phyloP scores from a whole-genome alignment of 2,329 filamentous ascomycete genomes.

The Clarireedia homoeocarpa region DNA sequence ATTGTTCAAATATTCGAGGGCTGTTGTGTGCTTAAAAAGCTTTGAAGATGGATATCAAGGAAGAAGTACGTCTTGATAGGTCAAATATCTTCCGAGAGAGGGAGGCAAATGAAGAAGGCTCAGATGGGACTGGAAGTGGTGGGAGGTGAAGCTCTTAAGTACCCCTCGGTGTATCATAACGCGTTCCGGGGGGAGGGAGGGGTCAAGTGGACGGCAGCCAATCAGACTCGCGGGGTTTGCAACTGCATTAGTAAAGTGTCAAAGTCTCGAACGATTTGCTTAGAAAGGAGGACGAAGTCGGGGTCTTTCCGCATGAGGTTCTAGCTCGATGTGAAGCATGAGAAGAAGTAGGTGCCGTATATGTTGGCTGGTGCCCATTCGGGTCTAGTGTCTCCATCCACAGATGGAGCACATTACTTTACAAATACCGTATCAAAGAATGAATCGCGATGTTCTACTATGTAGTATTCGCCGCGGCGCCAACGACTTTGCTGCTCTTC shows the following conservation, averaged over 20 bases:
- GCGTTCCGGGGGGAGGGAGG: background rate
- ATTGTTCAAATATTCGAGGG: background rate
- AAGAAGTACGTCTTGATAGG: no score
- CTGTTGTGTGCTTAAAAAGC: background rate
- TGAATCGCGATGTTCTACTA: no score
- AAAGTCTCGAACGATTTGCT: constrained; percentile 6
- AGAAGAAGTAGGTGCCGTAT: no score
- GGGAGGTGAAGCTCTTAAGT: constrained; percentile 1
- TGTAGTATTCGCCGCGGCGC: no score
- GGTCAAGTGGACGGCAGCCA: constrained; percentile 7
- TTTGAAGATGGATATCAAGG: background rate
- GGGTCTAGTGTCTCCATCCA: no score
- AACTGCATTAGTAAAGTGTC: constrained; percentile 8
- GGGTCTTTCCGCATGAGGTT: background rate
- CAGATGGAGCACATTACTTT: no score
- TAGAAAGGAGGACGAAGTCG: background rate
- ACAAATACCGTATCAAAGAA: no score
- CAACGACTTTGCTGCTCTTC: no score
- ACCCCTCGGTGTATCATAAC: background rate
- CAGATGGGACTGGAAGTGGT: background rate
- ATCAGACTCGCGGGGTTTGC: constrained; percentile 3
- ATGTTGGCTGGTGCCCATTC: no score
- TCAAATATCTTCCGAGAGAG: background rate
- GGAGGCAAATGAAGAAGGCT: background rate
- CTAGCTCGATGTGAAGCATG: background rate